Evolutionary conservation across 345 rosid species (phyloP), one percentile per base, ranked within the genome.

Genomic region (Corymbia maculata): DNA sequence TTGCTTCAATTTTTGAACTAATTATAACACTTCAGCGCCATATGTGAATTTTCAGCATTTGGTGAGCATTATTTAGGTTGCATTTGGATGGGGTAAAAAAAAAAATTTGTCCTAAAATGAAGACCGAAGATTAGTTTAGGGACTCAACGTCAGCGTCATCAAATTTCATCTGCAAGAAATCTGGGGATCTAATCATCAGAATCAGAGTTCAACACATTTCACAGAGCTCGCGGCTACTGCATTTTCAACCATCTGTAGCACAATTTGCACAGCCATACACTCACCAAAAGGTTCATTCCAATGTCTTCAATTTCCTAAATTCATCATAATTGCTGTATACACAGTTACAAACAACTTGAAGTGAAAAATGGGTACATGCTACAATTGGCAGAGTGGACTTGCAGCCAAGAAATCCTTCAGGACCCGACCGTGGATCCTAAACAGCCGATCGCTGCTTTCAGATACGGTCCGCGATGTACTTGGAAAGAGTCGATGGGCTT

Each of bases 401-500:
- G 49, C 49, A 42, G 42, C 82, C 26, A 3, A 42, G 14, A 75
- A 75, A 36, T 21, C 49, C 8, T 75, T 42, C 22, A 36, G 36
- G 82, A 19, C 82, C 80, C 14, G 42, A 75, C 82, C 14, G 0
- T 22, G 45, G 82, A 36, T 75, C 47, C 36, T 36, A 42, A 75
- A 49, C 49, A 36, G 49, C 49, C 7, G 26, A 70, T 36, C 1
- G 13, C 49, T 70, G 22, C 49, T 86, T 42, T 92, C 89, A 93
- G 86, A 95, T 91, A 87, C 96, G 90, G 59, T 94, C 94, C 44
- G 92, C 91, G 42, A 96, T 91, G 91, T 92, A 96, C 93, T 88
- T 93, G 32, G 85, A 89, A 68, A 96, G 92, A 89, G 89, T 95
- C 92, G 86, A 94, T 90, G 44, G 97, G 97, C 88, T 93, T 96